Base-by-base conservation (phyloP, 2,329 filamentous ascomycete species). In the Aspergillus quadricinctus region DNA sequence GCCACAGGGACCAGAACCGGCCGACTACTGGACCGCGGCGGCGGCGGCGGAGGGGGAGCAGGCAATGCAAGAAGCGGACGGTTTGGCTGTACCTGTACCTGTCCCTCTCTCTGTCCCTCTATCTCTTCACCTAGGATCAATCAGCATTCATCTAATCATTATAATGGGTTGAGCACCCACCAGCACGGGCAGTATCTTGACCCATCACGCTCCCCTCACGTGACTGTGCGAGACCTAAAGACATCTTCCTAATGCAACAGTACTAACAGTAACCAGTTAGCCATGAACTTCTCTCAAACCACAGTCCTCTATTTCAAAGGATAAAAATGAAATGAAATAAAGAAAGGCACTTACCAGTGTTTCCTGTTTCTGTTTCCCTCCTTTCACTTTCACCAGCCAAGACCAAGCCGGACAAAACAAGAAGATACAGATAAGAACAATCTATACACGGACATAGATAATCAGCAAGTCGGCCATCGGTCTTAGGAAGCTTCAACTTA, bases 161-260 rank as follows among this genome's bases (percentile, higher is more conserved):
- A 6, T 35, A 4, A 54, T n/a, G n/a, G n/a, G n/a, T 37, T 28
- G 14, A 31, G 19, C 4, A 10, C 29, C 48, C 10, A 45, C 41
- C 21, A 23, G 21, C 41, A 45, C 41, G 3, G 21, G 19, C 10
- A 21, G 2, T 10, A 46, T 23, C 23, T 8, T 3, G 1, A 17
- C 14, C 14, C 31, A n/a, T 37, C 14, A 17, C 31, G 4, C 14
- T 8, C 10, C 3, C 50, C 61, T 63, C 61, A 63, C 61, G 61
- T 63, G 61, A 63, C n/a, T 29, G n/a, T 3, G 19, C n/a, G 21
- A 54, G 49, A 59, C 61, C 61, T 62, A 63, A 58, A 14, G 25
- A 9, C 9, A n/a, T 46, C 43, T 5, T 46, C 23, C 11, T 14
- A 23, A 10, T 10, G n/a, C 2, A 21, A 46, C 4, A 46, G 43